Evolutionary conservation across 1,284 basidiomycete genomes (phyloP).

Genomic region (Ustilago curta): DNA sequence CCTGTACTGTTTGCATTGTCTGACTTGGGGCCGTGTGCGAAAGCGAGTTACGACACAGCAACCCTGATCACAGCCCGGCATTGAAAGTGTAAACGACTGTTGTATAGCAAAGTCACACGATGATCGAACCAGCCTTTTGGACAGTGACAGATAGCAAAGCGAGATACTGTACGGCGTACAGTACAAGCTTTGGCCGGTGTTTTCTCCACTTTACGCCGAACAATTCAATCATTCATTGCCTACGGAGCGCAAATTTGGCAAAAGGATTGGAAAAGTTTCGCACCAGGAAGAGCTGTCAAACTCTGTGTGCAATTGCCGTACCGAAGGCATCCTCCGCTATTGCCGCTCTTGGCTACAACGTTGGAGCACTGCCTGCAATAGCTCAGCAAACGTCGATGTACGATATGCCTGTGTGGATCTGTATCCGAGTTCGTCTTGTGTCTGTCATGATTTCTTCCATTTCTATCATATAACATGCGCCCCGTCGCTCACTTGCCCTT

Average conservation of each 20-base stretch:
- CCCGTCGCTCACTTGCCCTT: background rate
- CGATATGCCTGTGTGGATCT: background rate
- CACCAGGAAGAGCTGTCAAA: background rate
- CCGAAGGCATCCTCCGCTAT: slow-evolving; percentile 10
- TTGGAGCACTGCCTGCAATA: too few species aligned
- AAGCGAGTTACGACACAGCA: too few species aligned
- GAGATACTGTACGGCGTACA: background rate
- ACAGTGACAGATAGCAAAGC: background rate
- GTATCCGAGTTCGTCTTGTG: background rate
- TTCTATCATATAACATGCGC: background rate
- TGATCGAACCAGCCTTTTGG: background rate
- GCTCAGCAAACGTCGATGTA: too few species aligned
- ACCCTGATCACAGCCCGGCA: too few species aligned
- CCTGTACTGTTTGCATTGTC: too few species aligned
- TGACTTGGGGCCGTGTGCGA: too few species aligned
- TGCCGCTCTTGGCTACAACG: background rate
- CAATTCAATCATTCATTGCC: too few species aligned
- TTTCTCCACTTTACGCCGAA: slow-evolving; percentile 38
- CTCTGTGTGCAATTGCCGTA: background rate
- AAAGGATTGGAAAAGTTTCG: background rate
- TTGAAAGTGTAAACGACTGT: too few species aligned
- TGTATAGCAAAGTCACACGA: too few species aligned
- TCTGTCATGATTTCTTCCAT: background rate
- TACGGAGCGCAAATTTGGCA: background rate
- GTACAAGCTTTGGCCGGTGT: slow-evolving; percentile 11